Percentiles rank a stretch among this genome's conserved stretches.
phyloP scores from a whole-genome alignment of 352 stramenopile genomes.

The Pythium volutum region DNA sequence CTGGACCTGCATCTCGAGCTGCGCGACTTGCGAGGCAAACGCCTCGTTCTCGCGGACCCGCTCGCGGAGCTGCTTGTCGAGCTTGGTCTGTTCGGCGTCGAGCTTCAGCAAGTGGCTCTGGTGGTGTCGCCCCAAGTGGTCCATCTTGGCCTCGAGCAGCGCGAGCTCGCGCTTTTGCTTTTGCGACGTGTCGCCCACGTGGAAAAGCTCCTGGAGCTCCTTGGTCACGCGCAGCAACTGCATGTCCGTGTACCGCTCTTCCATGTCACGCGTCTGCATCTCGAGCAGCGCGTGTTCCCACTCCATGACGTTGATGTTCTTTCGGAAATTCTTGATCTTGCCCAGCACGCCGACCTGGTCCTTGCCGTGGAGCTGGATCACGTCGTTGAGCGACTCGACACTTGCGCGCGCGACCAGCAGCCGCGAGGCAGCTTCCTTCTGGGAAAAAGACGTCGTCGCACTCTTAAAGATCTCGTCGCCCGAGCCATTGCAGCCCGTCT shows the following conservation, averaged over 20 bases:
- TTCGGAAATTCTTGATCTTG: conserved; percentile 92
- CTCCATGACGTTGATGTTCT: conserved; percentile 94
- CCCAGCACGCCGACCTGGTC: conserved; percentile 84
- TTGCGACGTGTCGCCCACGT: conserved; percentile 73
- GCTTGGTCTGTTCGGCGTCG: conserved; percentile 39
- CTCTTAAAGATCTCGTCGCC: conserved; percentile 43
- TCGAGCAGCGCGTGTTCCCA: conserved; percentile 88
- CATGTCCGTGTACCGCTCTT: conserved; percentile 92
- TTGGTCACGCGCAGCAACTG: conserved; percentile 93
- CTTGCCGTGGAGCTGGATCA: conserved; percentile 81
- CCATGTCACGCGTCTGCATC: conserved; percentile 79
- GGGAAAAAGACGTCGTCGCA: conserved; percentile 24
- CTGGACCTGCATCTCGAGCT: conserved; percentile 82
- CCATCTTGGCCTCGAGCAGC: conserved; percentile 73
- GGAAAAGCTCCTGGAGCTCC: conserved; percentile 89
- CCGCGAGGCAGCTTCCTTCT: too few species aligned
- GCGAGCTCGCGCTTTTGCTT: conserved; percentile 75
- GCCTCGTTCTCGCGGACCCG: conserved; percentile 76
- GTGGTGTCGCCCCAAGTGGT: conserved; percentile 59
- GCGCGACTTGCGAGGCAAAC: conserved; percentile 70
- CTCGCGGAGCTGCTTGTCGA: conserved; percentile 64
- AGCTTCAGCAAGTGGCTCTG: conserved; percentile 64
- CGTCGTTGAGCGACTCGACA: conserved; percentile 86
- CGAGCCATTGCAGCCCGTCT: conserved; percentile 44
- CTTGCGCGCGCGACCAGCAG: conserved; percentile 74